Evolutionary conservation across 2,329 filamentous ascomycete species (phyloP).

Genomic region (Scedosporium apiospermum): DNA sequence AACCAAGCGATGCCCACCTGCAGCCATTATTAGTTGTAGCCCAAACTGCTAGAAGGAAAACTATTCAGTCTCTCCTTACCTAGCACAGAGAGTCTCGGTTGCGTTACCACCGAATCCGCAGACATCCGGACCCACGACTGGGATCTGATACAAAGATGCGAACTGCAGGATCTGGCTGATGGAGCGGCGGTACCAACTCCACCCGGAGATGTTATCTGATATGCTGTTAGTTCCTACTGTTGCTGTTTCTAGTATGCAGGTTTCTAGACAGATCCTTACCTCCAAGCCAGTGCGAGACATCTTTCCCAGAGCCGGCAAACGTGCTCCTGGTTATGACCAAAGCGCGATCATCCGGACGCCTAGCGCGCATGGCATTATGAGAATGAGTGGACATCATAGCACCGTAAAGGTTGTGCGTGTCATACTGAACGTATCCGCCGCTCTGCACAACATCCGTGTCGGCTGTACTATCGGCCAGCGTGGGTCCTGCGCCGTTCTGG

Average conservation of each 20-base stretch:
- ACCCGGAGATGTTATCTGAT: constrained; percentile 27
- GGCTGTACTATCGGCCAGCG: constrained; percentile 49
- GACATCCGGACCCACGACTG: constrained; percentile 63
- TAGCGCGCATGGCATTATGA: constrained; percentile 53
- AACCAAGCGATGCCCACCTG: constrained; percentile 52
- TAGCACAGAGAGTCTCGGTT: constrained; percentile 51
- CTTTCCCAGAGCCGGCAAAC: constrained; percentile 59
- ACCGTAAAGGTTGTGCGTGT: constrained; percentile 71
- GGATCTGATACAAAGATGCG: constrained; percentile 55
- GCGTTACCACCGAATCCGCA: constrained; percentile 65
- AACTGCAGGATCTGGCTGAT: constrained; percentile 53
- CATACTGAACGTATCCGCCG: constrained; percentile 59
- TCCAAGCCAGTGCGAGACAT: constrained; percentile 54
- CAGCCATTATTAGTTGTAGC: neutral
- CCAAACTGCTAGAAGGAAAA: neutral
- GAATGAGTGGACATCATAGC: constrained; percentile 64
- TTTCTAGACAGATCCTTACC: constrained; percentile 43
- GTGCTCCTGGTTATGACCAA: constrained; percentile 68
- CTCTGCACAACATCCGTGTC: constrained; percentile 59
- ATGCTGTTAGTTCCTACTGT: constrained; percentile 33
- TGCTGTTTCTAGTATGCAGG: neutral
- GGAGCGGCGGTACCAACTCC: constrained; percentile 48
- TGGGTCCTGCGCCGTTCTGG: constrained; percentile 18
- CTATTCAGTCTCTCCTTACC: constrained; percentile 15
- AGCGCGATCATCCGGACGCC: constrained; percentile 55